Evolutionary conservation across 73 alveolate genomes (phyloP).

Genomic region (Stentor roeselii): DNA sequence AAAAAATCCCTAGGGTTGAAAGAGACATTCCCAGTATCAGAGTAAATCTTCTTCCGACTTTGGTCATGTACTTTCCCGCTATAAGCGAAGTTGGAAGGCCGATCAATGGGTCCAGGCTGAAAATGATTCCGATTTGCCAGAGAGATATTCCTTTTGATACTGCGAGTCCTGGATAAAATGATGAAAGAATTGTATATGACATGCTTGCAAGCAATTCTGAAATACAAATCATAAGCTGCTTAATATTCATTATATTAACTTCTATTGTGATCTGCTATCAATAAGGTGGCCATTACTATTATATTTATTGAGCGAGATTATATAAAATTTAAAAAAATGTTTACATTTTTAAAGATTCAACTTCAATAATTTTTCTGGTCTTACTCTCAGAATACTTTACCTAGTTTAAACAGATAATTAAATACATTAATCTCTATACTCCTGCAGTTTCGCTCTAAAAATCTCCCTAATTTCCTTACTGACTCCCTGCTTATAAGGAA

Average conservation of each 20-base stretch:
- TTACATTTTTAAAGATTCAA: too few relatives aligned
- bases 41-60: background rate
- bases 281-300: too few relatives aligned
- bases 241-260: too few relatives aligned
- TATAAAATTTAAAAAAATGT: too few relatives aligned
- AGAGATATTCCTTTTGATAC: background rate
- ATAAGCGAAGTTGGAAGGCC: background rate
- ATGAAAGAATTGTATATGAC: background rate
- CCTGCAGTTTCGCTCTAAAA: background rate
- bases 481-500: background rate
- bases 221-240: too few relatives aligned
- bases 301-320: too few relatives aligned
- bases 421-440: background rate
- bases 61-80: background rate
- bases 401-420: too few relatives aligned
- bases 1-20: background rate
- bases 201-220: background rate
- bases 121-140: background rate
- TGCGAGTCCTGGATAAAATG: constrained; percentile 13
- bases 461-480: background rate
- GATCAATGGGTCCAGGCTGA: background rate
- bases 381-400: too few relatives aligned
- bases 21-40: background rate
- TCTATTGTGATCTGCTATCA: too few relatives aligned
- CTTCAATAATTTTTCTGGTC: too few relatives aligned